Conservation (phyloP, 108 stramenopile species). For the Epithemia pelagica region DNA sequence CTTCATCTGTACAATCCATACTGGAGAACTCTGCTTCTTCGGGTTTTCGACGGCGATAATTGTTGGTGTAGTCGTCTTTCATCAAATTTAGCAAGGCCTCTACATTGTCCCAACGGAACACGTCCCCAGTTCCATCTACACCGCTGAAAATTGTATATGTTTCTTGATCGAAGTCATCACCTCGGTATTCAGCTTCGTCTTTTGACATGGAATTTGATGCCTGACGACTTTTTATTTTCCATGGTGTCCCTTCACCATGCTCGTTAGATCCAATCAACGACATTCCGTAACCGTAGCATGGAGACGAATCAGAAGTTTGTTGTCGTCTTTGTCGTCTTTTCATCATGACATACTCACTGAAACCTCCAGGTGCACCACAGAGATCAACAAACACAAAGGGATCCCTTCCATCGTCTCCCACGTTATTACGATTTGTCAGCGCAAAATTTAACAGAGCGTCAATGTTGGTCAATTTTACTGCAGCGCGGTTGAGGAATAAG, state of each 20-base stretch:
- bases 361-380: constrained; percentile 86
- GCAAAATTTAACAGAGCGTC: constrained; percentile 57
- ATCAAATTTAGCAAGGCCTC: constrained; percentile 31
- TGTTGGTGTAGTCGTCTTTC: constrained; percentile 15
- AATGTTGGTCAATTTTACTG: constrained; percentile 80
- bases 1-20: background rate
- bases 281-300: constrained; percentile 68
- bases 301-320: background rate
- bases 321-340: constrained; percentile 31
- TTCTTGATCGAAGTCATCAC: constrained; percentile 20
- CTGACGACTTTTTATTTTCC: constrained; percentile 46
- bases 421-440: constrained; percentile 17
- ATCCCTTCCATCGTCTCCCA: background rate
- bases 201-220: constrained; percentile 2
- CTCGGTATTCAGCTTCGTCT: constrained; percentile 3
- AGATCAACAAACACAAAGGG: constrained; percentile 76
- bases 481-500: constrained; percentile 61
- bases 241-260: constrained; percentile 59
- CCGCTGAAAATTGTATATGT: constrained; percentile 41
- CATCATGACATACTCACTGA: constrained; percentile 76
- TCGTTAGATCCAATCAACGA: constrained; percentile 62
- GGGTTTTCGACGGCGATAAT: background rate
- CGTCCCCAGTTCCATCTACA: constrained; percentile 70
- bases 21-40: background rate
- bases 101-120: constrained; percentile 83